These are phyloP conservation scores for Suillus paluster DNA, from an alignment of 768 basidiomycete species.

Conservation along the genomic window DNA sequence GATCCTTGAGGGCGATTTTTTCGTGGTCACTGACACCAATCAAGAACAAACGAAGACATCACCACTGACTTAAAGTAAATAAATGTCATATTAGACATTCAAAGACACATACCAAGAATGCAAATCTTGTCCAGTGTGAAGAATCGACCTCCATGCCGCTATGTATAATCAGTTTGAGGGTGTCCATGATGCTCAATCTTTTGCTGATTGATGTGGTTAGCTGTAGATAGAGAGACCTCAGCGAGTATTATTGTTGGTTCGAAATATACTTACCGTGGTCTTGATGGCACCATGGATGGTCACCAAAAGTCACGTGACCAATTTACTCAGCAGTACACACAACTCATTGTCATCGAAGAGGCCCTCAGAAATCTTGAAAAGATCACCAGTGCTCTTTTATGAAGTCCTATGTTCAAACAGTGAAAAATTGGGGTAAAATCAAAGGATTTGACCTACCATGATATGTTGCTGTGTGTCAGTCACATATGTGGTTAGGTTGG, in stretches of 20 bases:
- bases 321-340: not conserved
- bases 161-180: not conserved
- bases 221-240: not conserved
- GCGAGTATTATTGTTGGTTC: not conserved
- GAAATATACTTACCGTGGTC: not conserved
- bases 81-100: not conserved
- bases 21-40: constrained; percentile 7
- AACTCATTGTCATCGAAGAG: constrained; percentile 6
- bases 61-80: constrained; percentile 1
- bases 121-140: constrained; percentile 12
- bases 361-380: constrained; percentile 10
- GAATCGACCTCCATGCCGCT: constrained; percentile 13
- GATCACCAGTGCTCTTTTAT: constrained; percentile 6
- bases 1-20: not conserved
- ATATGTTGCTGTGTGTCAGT: constrained; percentile 11
- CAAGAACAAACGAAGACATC: constrained; percentile 5
- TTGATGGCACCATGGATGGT: constrained; percentile 4
- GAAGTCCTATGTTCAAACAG: not conserved
- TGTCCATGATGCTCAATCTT: constrained; percentile 9
- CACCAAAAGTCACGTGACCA: constrained; percentile 4
- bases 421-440: not conserved
- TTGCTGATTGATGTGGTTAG: constrained; percentile 6
- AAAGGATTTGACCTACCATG: not conserved
- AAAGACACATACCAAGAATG: constrained; percentile 6
- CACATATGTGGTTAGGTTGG: constrained; percentile 14